These are phyloP conservation scores for Reutealis trisperma DNA, from an alignment of 345 rosid genomes.

Conservation along the genomic window DNA sequence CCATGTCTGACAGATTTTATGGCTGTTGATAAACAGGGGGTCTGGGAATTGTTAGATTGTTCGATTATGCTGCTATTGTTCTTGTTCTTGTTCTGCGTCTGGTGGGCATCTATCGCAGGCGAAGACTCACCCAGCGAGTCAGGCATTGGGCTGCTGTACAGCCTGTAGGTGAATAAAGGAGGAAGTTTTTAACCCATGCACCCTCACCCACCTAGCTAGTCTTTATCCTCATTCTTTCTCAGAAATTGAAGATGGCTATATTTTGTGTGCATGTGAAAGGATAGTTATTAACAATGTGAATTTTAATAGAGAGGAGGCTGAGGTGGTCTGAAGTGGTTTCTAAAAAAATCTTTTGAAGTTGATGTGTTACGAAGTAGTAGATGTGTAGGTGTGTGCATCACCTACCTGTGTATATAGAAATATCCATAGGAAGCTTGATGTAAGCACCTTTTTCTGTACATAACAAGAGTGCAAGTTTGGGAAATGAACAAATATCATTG, in stretches of 20 bases:
- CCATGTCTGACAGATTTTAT: constrained; percentile 3
- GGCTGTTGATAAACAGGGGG: constrained; percentile 44
- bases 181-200: background rate
- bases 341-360: background rate
- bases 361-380: background rate
- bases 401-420: background rate
- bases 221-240: background rate
- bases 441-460: background rate
- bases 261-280: background rate
- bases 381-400: background rate
- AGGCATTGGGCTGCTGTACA: constrained; percentile 56
- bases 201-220: no score
- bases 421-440: background rate
- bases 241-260: background rate
- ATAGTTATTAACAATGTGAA: background rate
- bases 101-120: constrained; percentile 52
- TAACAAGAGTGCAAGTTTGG: background rate
- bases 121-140: constrained; percentile 58
- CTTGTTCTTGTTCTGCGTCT: constrained; percentile 60
- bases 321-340: background rate
- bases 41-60: constrained; percentile 53
- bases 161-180: constrained; percentile 35
- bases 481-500: background rate
- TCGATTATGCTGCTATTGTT: constrained; percentile 57
- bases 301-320: background rate